phyloP scores from a whole-genome alignment of 805 yeast genomes.

The Kluyveromyces nonfermentans region DNA sequence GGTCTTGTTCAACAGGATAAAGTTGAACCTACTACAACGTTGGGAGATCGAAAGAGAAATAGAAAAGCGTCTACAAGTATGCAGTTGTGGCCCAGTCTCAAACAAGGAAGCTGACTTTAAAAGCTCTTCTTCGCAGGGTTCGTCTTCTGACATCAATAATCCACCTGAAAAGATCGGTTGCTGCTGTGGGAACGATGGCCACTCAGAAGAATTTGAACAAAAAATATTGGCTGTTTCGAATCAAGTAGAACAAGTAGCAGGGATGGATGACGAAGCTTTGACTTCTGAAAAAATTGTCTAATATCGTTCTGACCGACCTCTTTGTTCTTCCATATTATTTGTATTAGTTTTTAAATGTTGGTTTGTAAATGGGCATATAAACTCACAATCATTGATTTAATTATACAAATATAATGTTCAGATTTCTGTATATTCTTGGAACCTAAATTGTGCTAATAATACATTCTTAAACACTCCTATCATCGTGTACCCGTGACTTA shows the following conservation, averaged over 20 bases:
- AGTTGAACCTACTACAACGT: constrained; percentile 23
- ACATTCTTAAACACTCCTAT: no score
- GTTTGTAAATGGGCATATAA: no score
- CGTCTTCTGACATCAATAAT: constrained; percentile 5
- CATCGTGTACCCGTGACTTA: no score
- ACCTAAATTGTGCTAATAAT: neutral
- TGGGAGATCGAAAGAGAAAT: constrained; percentile 27
- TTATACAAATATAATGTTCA: neutral
- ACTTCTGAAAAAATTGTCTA: constrained; percentile 21
- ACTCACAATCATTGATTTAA: neutral
- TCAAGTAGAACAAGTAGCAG: constrained; percentile 23
- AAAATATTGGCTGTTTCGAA: constrained; percentile 18
- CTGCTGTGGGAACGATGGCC: constrained; percentile 7
- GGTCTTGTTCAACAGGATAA: constrained; percentile 51
- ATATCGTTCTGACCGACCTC: no score
- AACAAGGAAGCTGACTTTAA: constrained; percentile 22
- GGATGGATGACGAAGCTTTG: constrained; percentile 24
- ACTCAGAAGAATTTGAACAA: constrained; percentile 17
- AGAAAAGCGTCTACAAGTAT: constrained; percentile 10
- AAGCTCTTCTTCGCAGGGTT: constrained; percentile 9
- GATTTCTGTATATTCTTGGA: neutral
- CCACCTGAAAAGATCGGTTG: constrained; percentile 5
- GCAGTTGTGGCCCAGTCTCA: constrained; percentile 20
- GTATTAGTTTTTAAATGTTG: no score
- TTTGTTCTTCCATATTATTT: no score